A percentile compares a stretch with the other conserved stretches of the same genome.
Conservation (phyloP, 345 rosid genomes). For the Salix suchowensis region DNA sequence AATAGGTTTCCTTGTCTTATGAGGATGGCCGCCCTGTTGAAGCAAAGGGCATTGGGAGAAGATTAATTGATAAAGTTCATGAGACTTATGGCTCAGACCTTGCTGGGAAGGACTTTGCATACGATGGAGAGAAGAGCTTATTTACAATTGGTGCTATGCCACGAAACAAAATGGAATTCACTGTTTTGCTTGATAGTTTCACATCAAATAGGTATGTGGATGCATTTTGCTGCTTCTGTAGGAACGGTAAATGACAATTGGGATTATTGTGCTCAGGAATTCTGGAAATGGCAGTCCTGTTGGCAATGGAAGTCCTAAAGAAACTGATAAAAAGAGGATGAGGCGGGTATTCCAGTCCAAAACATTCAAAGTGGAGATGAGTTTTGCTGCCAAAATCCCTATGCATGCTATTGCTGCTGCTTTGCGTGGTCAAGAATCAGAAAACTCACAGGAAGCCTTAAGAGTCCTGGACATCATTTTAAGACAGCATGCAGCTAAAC, state of each 20-base stretch:
- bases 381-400: constrained; percentile 74
- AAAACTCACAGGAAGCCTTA: constrained; percentile 67
- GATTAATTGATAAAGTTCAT: constrained; percentile 17
- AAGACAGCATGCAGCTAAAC: constrained; percentile 81
- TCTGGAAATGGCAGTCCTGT: constrained; percentile 49
- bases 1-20: constrained; percentile 15
- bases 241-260: neutral
- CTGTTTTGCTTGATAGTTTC: constrained; percentile 18
- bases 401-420: constrained; percentile 80
- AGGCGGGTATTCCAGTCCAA: constrained; percentile 53
- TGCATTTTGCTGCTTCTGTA: neutral
- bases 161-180: constrained; percentile 23
- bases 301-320: constrained; percentile 40
- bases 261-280: constrained; percentile 27
- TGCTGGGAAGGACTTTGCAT: constrained; percentile 24
- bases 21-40: constrained; percentile 23
- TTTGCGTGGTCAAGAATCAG: constrained; percentile 68
- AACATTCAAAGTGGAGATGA: constrained; percentile 62
- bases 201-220: constrained; percentile 13
- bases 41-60: constrained; percentile 20
- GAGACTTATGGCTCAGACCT: constrained; percentile 22
- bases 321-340: constrained; percentile 54
- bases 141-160: constrained; percentile 20
- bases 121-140: constrained; percentile 28
- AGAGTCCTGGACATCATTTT: constrained; percentile 82